phyloP scores from a whole-genome alignment of 2,329 filamentous ascomycete genomes.

The Grosmannia serpens region DNA sequence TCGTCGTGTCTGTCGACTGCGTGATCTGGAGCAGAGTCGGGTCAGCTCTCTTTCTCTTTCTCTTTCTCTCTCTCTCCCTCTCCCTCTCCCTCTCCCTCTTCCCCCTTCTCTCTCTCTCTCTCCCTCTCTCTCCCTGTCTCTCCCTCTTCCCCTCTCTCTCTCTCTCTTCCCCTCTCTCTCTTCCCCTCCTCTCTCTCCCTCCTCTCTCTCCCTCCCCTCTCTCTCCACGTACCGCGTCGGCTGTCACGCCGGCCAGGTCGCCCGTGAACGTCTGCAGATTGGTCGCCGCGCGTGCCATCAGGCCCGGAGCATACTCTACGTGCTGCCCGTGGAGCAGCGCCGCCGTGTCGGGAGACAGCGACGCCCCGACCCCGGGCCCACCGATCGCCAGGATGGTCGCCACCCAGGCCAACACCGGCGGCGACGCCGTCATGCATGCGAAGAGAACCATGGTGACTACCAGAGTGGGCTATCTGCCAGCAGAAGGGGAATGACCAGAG shows the following conservation, averaged over 20 bases:
- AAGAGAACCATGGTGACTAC: neutral
- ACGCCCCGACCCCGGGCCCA: neutral
- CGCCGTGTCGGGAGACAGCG: neutral
- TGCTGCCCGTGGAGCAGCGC: neutral
- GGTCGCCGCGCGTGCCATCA: constrained; percentile 6
- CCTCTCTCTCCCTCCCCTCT: neutral
- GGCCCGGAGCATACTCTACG: neutral
- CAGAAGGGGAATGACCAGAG: neutral
- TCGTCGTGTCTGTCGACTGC: constrained; percentile 24
- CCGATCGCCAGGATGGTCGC: neutral
- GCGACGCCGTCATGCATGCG: neutral
- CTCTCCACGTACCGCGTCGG: constrained; percentile 20
- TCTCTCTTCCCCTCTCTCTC: too few relatives aligned
- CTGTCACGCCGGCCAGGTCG: constrained; percentile 25
- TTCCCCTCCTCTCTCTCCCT: neutral
- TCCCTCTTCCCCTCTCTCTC: too few relatives aligned
- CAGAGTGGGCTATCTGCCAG: neutral
- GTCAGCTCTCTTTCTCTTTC: neutral
- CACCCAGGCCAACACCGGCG: constrained; percentile 3
- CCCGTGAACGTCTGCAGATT: constrained; percentile 31
- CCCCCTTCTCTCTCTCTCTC: neutral
- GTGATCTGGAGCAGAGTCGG: constrained; percentile 20
- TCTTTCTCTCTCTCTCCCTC: neutral
- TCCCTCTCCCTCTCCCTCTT: neutral
- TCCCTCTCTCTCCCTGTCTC: neutral